Conservation (phyloP, 2,329 filamentous ascomycete species). For the Exophiala phaeomuriformis region DNA sequence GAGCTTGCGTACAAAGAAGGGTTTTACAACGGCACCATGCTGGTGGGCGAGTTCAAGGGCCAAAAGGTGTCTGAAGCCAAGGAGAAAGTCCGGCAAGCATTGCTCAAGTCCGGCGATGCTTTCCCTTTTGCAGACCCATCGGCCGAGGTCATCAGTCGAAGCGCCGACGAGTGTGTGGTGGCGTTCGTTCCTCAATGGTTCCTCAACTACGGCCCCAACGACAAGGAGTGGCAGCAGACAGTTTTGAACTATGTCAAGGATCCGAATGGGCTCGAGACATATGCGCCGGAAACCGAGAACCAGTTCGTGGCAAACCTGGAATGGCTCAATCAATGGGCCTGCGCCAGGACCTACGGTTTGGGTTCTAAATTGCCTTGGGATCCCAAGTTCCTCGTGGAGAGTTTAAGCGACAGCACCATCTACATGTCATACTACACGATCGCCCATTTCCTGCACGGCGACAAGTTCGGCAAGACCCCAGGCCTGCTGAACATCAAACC, state of each 20-base stretch:
- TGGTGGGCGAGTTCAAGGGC: constrained; percentile 80
- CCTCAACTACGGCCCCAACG: constrained; percentile 86
- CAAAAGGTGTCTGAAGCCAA: constrained; percentile 81
- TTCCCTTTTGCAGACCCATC: constrained; percentile 94
- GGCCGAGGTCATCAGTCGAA: constrained; percentile 78
- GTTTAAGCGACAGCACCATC: constrained; percentile 82
- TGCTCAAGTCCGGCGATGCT: constrained; percentile 69
- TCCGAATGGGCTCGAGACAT: constrained; percentile 67
- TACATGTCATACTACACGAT: constrained; percentile 64
- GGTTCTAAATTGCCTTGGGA: constrained; percentile 96
- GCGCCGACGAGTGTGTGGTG: constrained; percentile 86
- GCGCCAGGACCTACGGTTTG: constrained; percentile 81
- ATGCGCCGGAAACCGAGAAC: constrained; percentile 67
- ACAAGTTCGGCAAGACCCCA: constrained; percentile 71
- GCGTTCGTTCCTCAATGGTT: constrained; percentile 96
- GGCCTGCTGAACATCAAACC: constrained; percentile 63
- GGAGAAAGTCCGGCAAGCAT: constrained; percentile 68
- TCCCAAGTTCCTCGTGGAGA: constrained; percentile 80
- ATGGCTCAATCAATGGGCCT: constrained; percentile 96
- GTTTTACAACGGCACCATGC: constrained; percentile 89
- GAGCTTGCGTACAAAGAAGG: constrained; percentile 95
- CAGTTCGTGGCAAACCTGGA: constrained; percentile 76
- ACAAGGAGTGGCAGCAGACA: constrained; percentile 66
- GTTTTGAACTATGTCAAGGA: constrained; percentile 67
- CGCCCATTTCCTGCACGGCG: constrained; percentile 62